phyloP scores from a whole-genome alignment of 2,329 filamentous ascomycete species.

The Chaetomium sp. region DNA sequence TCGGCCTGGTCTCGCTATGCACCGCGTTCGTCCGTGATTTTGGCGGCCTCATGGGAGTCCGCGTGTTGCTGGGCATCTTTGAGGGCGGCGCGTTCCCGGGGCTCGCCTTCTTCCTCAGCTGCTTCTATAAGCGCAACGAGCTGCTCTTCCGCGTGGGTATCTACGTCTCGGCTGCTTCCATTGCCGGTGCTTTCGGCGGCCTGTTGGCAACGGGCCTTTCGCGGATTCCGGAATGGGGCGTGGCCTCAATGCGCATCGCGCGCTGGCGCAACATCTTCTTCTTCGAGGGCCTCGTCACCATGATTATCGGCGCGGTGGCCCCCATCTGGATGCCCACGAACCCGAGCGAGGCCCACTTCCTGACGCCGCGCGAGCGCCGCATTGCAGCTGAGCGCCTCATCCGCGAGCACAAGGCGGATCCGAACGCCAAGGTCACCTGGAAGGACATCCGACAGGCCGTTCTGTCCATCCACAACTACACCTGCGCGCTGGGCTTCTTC shows the following conservation, averaged over 20 bases:
- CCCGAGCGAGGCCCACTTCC: constrained; percentile 42
- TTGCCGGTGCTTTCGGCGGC: constrained; percentile 53
- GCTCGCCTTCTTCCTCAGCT: constrained; percentile 49
- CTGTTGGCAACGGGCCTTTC: constrained; percentile 47
- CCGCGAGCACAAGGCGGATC: constrained; percentile 40
- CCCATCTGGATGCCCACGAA: constrained; percentile 47
- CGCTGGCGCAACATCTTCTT: constrained; percentile 57
- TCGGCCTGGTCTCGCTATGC: constrained; percentile 48
- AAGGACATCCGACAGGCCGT: constrained; percentile 46
- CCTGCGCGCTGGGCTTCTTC: constrained; percentile 53
- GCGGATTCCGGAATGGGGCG: constrained; percentile 47
- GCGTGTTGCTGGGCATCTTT: constrained; percentile 47
- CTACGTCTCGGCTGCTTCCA: constrained; percentile 47
- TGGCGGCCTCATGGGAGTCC: constrained; percentile 38
- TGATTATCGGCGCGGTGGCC: constrained; percentile 40
- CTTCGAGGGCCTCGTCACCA: constrained; percentile 53
- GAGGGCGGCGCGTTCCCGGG: constrained; percentile 54
- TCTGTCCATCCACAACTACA: constrained; percentile 52
- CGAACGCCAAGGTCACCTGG: constrained; percentile 41
- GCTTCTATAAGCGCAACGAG: constrained; percentile 51
- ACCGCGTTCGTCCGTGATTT: constrained; percentile 47
- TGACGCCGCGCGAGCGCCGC: constrained; percentile 46
- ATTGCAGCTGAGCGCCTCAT: constrained; percentile 48
- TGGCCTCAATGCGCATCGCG: constrained; percentile 35
- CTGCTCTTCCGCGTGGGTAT: constrained; percentile 50